Base-by-base conservation (phyloP, 306 rosid genomes). In the cucumber (Cucumis sativus) region DNA sequence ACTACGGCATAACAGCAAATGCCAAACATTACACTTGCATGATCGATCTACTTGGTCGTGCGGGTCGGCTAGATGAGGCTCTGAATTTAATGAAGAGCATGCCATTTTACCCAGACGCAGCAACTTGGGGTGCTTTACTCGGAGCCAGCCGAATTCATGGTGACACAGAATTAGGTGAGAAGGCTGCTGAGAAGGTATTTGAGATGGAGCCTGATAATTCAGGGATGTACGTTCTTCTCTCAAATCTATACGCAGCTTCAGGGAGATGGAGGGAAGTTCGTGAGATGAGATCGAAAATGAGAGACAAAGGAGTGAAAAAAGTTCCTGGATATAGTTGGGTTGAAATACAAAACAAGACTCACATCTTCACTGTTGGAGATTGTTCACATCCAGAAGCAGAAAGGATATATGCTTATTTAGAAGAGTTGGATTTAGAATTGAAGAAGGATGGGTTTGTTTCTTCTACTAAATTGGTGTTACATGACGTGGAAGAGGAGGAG, bases 401-500 rank as follows among this genome's bases (percentile, higher is more conserved):
- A 37, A 86, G 83, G 74, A 87, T 92, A 84, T 92, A 89, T 78
- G 91, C 90, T 25, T 90, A 87, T 84, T 79, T 90, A 61, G 93
- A 89, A 81, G 93, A 90, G 84, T 78, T 89, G 80, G 93, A 92
- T 81, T 74, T 89, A 49, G 83, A 88, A 84, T 81, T 90, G 89
- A 92, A 87, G 87, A 88, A 14, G 9, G 92, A 90, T 67, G 97
- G 97, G 66, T 92, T 86, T 75, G 89, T 92, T 84, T 83, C 92
- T 78, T 87, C 88, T 61, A 92, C 97, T 55, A 90, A 90, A 76
- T 78, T 87, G 88, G 96, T 92, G 84, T 79, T 92, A 80, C 97
- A 92, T 82, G 96, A 92, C 54, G 97, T 90, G 84, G 97, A 92
- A 85, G 97, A 90, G 84, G 97, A 92, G 83, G 97, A 90, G 82